Conservation (phyloP, 2,329 filamentous ascomycete species). For the Monilinia vaccinii-corymbosi region DNA sequence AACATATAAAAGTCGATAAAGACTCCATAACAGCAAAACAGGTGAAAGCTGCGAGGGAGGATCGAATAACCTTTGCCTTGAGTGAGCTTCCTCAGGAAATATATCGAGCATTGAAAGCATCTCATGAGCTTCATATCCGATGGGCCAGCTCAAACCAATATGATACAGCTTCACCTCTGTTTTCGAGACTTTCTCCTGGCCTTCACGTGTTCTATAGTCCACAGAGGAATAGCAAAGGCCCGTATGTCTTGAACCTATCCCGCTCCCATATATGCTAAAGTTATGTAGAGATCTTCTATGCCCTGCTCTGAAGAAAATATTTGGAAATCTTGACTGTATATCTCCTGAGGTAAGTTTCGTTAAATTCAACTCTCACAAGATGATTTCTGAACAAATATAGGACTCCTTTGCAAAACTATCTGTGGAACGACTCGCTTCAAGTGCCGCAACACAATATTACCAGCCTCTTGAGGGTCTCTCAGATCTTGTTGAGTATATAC, state of each 20-base stretch:
- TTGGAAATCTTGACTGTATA: slow-evolving; percentile 49
- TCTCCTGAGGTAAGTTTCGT: slow-evolving; percentile 35
- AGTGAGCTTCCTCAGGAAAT: slow-evolving; percentile 66
- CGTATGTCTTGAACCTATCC: slow-evolving; percentile 8
- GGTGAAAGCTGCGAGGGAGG: slow-evolving; percentile 65
- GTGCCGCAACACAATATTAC: slow-evolving; percentile 62
- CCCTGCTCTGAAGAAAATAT: slow-evolving; percentile 44
- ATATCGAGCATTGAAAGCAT: slow-evolving; percentile 49
- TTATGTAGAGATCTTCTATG: slow-evolving; percentile 43
- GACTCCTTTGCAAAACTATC: slow-evolving; percentile 55
- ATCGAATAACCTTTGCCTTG: slow-evolving; percentile 64
- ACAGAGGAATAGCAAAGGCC: slow-evolving; percentile 9
- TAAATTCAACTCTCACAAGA: background rate
- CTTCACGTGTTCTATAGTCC: slow-evolving; percentile 63
- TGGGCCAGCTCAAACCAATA: slow-evolving; percentile 59
- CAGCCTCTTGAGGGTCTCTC: slow-evolving; percentile 50
- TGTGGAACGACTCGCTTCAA: slow-evolving; percentile 51
- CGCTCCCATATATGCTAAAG: background rate
- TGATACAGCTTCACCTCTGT: slow-evolving; percentile 57
- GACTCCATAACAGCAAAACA: slow-evolving; percentile 46
- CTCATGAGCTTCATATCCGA: slow-evolving; percentile 66
- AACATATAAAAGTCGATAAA: slow-evolving; percentile 48
- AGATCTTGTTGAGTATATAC: slow-evolving; percentile 44
- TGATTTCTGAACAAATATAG: slow-evolving; percentile 25
- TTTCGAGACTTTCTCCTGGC: slow-evolving; percentile 67